Percentiles rank a stretch among this genome's conserved stretches.
These are phyloP conservation scores for Didymella segeticola DNA, from an alignment of 2,329 filamentous ascomycete species.

Conservation along the genomic window DNA sequence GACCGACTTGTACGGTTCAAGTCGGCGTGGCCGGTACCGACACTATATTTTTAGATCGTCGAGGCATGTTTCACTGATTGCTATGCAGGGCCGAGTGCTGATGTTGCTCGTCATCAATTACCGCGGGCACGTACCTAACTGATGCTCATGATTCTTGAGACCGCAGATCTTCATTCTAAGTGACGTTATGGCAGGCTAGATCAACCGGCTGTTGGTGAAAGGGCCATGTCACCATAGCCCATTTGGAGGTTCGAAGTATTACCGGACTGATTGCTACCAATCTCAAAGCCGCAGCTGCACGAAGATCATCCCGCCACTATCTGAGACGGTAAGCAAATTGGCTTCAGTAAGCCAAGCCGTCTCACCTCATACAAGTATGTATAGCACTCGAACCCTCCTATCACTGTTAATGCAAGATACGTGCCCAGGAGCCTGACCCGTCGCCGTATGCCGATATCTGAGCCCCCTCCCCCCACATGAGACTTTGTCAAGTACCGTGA, in stretches of 20 bases:
- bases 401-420: not conserved
- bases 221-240: not conserved
- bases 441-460: too few relatives aligned
- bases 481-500: not conserved
- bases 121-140: conserved; percentile 5
- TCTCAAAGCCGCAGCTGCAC: not conserved
- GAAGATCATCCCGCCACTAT: not conserved
- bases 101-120: conserved; percentile 24
- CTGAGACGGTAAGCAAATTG: not conserved
- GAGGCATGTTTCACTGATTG: conserved; percentile 15
- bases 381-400: not conserved
- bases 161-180: not conserved
- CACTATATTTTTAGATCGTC: conserved; percentile 24
- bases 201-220: not conserved
- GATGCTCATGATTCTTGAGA: not conserved
- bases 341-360: not conserved
- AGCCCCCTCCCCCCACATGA: too few relatives aligned
- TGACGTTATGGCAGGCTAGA: not conserved
- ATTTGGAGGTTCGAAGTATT: not conserved
- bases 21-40: conserved; percentile 25
- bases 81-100: conserved; percentile 16
- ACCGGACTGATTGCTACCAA: not conserved
- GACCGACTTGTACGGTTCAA: conserved; percentile 4
- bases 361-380: not conserved
- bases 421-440: too few relatives aligned